A percentile compares a stretch with the other conserved stretches of the same genome.
These are phyloP conservation scores for Pythium sp. DNA, from an alignment of 352 stramenopile species.

Conservation along the genomic window DNA sequence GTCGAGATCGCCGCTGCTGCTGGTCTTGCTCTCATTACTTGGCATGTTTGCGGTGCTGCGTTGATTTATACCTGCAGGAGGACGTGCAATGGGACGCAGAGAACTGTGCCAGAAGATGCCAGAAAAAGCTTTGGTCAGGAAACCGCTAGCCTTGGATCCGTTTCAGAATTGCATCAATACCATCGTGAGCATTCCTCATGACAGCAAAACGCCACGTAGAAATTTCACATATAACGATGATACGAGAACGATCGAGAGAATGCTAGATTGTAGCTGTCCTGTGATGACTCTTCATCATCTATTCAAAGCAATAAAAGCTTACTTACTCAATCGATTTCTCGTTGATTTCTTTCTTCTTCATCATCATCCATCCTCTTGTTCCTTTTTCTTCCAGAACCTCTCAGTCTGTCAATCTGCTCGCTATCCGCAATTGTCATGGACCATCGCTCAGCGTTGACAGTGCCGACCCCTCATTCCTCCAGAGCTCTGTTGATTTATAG, in stretches of 20 bases:
- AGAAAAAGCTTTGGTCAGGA: not conserved
- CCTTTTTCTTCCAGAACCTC: conserved; percentile 1
- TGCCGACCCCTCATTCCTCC: not conserved
- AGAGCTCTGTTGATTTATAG: conserved; percentile 9
- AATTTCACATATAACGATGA: not conserved
- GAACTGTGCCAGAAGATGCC: no score
- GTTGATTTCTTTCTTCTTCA: not conserved
- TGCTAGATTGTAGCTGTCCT: no score
- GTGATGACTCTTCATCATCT: not conserved
- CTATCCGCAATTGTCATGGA: not conserved
- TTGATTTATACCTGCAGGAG: conserved; percentile 6
- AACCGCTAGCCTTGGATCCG: not conserved
- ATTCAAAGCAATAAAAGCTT: conserved; percentile 3
- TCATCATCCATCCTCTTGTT: not conserved
- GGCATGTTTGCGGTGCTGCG: conserved; percentile 18
- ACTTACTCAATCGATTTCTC: conserved; percentile 4
- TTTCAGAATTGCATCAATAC: not conserved
- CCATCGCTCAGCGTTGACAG: not conserved
- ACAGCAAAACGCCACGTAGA: not conserved
- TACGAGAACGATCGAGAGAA: not conserved
- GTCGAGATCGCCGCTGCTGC: conserved; percentile 20
- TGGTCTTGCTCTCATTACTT: conserved; percentile 36
- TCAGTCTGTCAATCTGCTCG: not conserved
- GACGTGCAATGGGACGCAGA: conserved; percentile 8
- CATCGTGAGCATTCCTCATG: no score